Base-by-base conservation (phyloP, 1,139 yeast species). In the Candida pseudoviswanathii region DNA sequence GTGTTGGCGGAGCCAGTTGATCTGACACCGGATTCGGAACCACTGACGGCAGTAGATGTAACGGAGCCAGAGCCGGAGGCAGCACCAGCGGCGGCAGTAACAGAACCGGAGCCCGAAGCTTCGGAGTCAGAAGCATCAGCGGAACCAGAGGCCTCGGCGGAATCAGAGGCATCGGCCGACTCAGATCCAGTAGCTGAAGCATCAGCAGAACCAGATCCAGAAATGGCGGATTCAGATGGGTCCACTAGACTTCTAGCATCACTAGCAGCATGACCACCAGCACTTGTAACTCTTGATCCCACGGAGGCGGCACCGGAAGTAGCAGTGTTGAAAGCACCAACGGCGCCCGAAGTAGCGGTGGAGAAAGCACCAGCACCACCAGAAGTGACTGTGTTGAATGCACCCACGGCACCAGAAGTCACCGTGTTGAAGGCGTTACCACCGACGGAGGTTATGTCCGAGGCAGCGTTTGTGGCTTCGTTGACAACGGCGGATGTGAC, bases 401-500 rank as follows among this genome's bases (percentile, higher is more conserved):
- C 48, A 10, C 42, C 48, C 5, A 16, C 49, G 4, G 43, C 49
- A 22, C 40, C 48, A 21, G 48, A 38, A 11, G 46, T 31, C 3
- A 16, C 16, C 16, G 16, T 16, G 16, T 16, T 39, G 21, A 26
- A 42, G 21, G 45, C 49, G 8, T 38, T 45, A 24, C 24, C 46
- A 6, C 33, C 48, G 11, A 16, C 16, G 16, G 16, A 16, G 16
- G 16, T 16, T 16, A 16, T 16, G 16, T 30, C 45, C 16, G 49
- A 37, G 8, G 47, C 30, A 11, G 41, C 44, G 21, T 33, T 21
- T 9, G 8, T 33, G 25, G 6, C 25, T 8, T 24, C 40, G 34
- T 39, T 21, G 4, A 36, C 51, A 27, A 42, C 47, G 36, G 38
- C 52, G 7, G 50, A 38, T 37, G 46, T 48, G 11, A 47, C 49